These are phyloP conservation scores for Microcos paniculata DNA, from an alignment of 345 rosid species.

Conservation along the genomic window DNA sequence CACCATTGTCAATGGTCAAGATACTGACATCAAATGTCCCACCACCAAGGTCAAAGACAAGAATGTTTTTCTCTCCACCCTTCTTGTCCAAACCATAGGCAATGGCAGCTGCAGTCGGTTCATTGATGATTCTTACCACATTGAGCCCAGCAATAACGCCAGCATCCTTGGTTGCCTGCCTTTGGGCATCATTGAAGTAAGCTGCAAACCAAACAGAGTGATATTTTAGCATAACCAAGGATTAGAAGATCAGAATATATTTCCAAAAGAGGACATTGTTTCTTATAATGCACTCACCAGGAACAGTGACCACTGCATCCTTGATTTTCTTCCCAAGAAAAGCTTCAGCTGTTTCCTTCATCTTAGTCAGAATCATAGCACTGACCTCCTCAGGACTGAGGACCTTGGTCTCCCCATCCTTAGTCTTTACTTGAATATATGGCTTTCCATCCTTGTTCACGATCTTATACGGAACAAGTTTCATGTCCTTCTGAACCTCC, in stretches of 20 bases:
- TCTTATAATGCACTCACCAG: conserved; percentile 51
- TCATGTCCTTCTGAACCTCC: conserved; percentile 93
- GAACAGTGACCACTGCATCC: conserved; percentile 98
- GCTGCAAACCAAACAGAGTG: conserved; percentile 47
- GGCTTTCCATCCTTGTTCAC: conserved; percentile 95
- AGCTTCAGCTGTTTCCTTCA: conserved; percentile 99
- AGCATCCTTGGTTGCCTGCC: conserved; percentile 98
- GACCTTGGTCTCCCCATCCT: conserved; percentile 95
- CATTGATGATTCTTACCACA: conserved; percentile 95
- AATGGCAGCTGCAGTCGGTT: conserved; percentile 98
- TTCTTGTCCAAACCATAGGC: conserved; percentile 96
- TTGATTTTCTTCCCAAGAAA: conserved; percentile 98
- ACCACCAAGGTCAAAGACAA: conserved; percentile 97
- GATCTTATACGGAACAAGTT: conserved; percentile 87
- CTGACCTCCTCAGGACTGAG: conserved; percentile 96
- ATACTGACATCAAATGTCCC: conserved; percentile 98
- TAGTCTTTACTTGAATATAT: conserved; percentile 80
- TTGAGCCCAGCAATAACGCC: conserved; percentile 92
- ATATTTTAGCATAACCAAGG: neutral
- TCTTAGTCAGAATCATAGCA: conserved; percentile 86
- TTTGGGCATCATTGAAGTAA: conserved; percentile 97
- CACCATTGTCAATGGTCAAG: conserved; percentile 94
- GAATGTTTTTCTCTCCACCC: conserved; percentile 98
- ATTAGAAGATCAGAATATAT: neutral
- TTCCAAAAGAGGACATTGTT: neutral